Base-by-base conservation (phyloP, 371 early-diverging fungal species). In the Mycotypha africana region DNA sequence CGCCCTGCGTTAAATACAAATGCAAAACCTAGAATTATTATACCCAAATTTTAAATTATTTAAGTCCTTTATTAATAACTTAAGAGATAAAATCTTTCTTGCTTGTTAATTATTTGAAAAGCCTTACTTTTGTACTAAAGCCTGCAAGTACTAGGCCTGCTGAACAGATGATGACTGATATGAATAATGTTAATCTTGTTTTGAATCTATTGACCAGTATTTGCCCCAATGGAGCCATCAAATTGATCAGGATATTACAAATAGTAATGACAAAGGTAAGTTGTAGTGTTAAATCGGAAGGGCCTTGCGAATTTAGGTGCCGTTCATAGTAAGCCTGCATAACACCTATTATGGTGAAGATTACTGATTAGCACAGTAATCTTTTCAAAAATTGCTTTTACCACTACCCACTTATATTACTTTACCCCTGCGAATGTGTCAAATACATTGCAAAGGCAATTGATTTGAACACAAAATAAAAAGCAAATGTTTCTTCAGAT, bases 241-340 rank as follows among this genome's bases (percentile, higher is more conserved):
- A 43, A 37, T 67, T 67, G 2, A 59, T 55, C 12, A 64, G 48
- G 8, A 66, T 42, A n/a, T 58, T 46, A 12, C 42, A 53, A 6
- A 66, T 49, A 0, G 71, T 70, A 16, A 52, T 60, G 1, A 60
- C 62, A 47, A 70, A 67, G 8, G 53, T 62, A 2, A 68, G 44
- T 20, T 60, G 53, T 26, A 58, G 36, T 4, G 53, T 32, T 15
- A 44, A 20, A 28, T 45, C 52, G 9, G 26, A 2, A 1, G 19
- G 34, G 21, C 42, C 44, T 26, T 33, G 21, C 17, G 45, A 40
- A 1, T 38, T 20, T 1, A 33, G 31, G n/a, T 45, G 26, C 35
- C 48, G 48, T 22, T 51, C 51, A 40, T 45, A 62, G 15, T 62
- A 62, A 22, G 54, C 49, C 38, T 62, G 63, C 49, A 62, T 54